These are phyloP conservation scores for Styphnolobium japonicum DNA, from an alignment of 306 rosid genomes.

Conservation along the genomic window DNA sequence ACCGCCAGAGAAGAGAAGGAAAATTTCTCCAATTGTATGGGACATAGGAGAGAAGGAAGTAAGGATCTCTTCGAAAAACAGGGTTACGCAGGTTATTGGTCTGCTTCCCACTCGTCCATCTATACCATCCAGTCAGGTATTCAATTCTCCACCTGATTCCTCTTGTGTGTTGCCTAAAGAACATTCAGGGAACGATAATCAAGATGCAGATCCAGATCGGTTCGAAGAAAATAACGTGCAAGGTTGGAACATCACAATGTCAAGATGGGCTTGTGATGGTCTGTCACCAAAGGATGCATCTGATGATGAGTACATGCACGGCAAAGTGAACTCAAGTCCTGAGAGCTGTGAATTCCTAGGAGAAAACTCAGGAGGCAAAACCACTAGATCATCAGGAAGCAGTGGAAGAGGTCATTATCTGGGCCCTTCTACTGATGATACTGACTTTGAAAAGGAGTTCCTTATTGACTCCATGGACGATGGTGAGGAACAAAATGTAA, in stretches of 20 bases:
- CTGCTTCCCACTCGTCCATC: neutral
- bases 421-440: slow-evolving; percentile 30
- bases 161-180: slow-evolving; percentile 6
- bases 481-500: slow-evolving; percentile 24
- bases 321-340: slow-evolving; percentile 34
- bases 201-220: slow-evolving; percentile 20
- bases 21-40: slow-evolving; percentile 65
- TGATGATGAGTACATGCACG: slow-evolving; percentile 29
- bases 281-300: slow-evolving; percentile 37
- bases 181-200: neutral
- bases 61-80: slow-evolving; percentile 28
- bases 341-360: slow-evolving; percentile 51
- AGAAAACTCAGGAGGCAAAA: slow-evolving; percentile 37
- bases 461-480: neutral
- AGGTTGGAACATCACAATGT: slow-evolving; percentile 48
- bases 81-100: slow-evolving; percentile 16
- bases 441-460: slow-evolving; percentile 22
- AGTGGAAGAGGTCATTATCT: slow-evolving; percentile 31
- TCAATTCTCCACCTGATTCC: slow-evolving; percentile 1
- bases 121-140: neutral
- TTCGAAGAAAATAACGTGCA: slow-evolving; percentile 32
- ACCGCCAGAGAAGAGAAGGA: slow-evolving; percentile 62
- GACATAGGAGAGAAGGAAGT: slow-evolving; percentile 47
- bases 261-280: slow-evolving; percentile 73
- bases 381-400: slow-evolving; percentile 41